Conservation (phyloP, 306 rosid genomes). For the Astragalus membranaceus region DNA sequence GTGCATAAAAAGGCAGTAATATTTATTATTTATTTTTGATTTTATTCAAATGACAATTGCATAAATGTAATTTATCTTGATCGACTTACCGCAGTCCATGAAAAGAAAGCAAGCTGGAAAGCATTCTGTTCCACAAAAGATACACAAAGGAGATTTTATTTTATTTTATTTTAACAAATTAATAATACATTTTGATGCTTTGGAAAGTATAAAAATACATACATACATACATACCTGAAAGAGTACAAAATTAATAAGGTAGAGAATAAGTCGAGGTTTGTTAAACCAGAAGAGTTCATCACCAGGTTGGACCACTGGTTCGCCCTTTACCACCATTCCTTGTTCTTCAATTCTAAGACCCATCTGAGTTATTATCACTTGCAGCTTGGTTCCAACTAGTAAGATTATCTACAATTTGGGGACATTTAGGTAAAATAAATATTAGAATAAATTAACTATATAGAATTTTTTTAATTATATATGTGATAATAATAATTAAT, state of each 20-base stretch:
- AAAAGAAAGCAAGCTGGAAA: conserved; percentile 77
- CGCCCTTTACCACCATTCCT: conserved; percentile 79
- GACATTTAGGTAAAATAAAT: background rate
- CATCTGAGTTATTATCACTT: conserved; percentile 87
- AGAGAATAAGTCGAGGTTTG: conserved; percentile 62
- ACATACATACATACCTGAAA: conserved; percentile 53
- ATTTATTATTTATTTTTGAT: too few relatives aligned
- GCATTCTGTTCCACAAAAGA: conserved; percentile 54
- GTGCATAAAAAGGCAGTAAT: too few relatives aligned
- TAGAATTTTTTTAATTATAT: too few relatives aligned
- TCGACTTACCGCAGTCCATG: conserved; percentile 67
- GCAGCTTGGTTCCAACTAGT: conserved; percentile 79
- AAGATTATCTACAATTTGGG: conserved; percentile 47
- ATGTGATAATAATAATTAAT: background rate
- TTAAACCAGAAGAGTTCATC: conserved; percentile 86
- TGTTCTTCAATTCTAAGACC: conserved; percentile 59
- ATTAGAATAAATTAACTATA: too few relatives aligned
- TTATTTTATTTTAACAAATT: background rate
- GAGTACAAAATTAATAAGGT: conserved; percentile 74
- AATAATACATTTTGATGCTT: background rate
- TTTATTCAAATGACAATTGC: too few relatives aligned
- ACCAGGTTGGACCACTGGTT: conserved; percentile 71
- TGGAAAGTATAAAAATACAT: background rate
- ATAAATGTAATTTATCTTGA: too few relatives aligned
- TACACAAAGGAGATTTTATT: background rate